Evolutionary conservation across 345 rosid species (phyloP).

Genomic region (Gossypium sturtianum): DNA sequence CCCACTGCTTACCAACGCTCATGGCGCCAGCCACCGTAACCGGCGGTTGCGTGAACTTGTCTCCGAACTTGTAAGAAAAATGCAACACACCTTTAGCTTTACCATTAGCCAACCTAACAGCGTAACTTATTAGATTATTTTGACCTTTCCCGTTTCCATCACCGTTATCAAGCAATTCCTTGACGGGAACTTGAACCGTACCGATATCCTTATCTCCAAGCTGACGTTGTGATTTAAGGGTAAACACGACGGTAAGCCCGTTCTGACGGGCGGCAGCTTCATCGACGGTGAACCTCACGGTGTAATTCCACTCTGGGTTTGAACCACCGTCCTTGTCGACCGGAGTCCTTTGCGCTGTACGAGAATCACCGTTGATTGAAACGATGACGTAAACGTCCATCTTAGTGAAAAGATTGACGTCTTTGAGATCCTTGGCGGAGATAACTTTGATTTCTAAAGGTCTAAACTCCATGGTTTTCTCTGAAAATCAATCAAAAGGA

Average conservation of each 20-base stretch:
- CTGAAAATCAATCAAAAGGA: neutral
- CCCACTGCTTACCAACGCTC: neutral
- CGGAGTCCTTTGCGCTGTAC: constrained; percentile 25
- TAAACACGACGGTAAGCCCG: constrained; percentile 24
- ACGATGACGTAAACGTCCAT: constrained; percentile 45
- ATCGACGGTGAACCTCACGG: constrained; percentile 35
- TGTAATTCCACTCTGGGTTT: constrained; percentile 35
- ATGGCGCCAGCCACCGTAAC: neutral
- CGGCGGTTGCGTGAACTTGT: constrained; percentile 15
- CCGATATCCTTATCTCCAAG: constrained; percentile 39
- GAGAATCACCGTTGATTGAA: constrained; percentile 30
- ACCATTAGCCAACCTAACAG: constrained; percentile 28
- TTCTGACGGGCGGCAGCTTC: constrained; percentile 23
- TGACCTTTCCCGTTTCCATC: neutral
- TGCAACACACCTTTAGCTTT: constrained; percentile 34
- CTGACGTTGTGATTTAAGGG: constrained; percentile 27
- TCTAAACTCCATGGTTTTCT: constrained; percentile 34
- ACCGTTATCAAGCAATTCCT: constrained; percentile 30
- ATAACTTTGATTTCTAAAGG: constrained; percentile 30
- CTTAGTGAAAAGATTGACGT: constrained; percentile 35
- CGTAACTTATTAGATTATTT: constrained; percentile 17
- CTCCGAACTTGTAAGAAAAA: constrained; percentile 38
- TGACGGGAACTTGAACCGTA: constrained; percentile 28
- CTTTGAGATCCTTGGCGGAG: constrained; percentile 36
- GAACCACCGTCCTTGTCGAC: constrained; percentile 32